A percentile compares a stretch with the other conserved stretches of the same genome.
Evolutionary conservation across 1,284 basidiomycete species (phyloP).

Genomic region (Cutaneotrichosporon spelunceum): DNA sequence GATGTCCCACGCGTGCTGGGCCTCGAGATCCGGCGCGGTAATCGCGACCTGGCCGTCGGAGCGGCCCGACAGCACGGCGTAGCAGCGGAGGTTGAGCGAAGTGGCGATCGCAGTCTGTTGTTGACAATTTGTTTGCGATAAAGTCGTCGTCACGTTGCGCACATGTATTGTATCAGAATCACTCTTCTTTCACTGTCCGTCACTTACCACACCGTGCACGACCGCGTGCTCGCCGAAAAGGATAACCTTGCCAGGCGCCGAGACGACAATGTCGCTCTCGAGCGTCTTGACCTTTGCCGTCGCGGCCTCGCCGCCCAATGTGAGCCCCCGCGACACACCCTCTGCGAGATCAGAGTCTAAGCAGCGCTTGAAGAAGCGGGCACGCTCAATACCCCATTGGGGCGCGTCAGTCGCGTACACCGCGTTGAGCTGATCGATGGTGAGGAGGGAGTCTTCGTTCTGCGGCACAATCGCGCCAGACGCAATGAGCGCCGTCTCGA

Average conservation of each 20-base stretch:
- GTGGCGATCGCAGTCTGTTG: constrained; percentile 87
- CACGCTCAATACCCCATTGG: constrained; percentile 48
- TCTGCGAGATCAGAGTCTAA: constrained; percentile 29
- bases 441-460: constrained; percentile 31
- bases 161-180: constrained; percentile 17
- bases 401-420: constrained; percentile 41
- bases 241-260: constrained; percentile 96
- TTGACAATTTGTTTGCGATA: background rate
- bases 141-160: background rate
- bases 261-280: constrained; percentile 65
- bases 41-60: constrained; percentile 72
- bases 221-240: constrained; percentile 99
- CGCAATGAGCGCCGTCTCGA: constrained; percentile 85
- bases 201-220: constrained; percentile 88
- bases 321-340: constrained; percentile 37
- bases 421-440: constrained; percentile 31
- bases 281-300: constrained; percentile 28
- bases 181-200: constrained; percentile 8
- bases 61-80: constrained; percentile 74
- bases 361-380: constrained; percentile 42
- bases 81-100: constrained; percentile 92
- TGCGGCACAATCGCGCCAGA: constrained; percentile 72
- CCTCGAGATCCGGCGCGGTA: constrained; percentile 76
- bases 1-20: constrained; percentile 77
- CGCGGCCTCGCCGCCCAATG: constrained; percentile 37